Evolutionary conservation across 495 filamentous ascomycete genomes (phyloP).

Genomic region (Aspergillus bridgeri): DNA sequence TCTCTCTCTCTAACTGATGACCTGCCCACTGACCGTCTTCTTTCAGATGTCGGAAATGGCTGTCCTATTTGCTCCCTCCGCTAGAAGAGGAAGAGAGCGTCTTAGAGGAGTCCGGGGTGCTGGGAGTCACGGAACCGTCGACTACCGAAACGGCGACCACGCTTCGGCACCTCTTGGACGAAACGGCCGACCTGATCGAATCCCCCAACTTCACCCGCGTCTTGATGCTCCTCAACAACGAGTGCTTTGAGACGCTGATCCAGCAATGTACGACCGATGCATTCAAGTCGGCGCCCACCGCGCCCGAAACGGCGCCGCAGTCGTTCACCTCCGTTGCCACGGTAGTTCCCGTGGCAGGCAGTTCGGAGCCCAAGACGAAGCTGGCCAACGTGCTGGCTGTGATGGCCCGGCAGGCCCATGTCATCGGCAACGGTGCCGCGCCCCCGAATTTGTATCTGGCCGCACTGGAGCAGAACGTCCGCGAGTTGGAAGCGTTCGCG

Average conservation of each 20-base stretch:
- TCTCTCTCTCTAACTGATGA: conserved; percentile 1
- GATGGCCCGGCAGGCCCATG: conserved; percentile 82
- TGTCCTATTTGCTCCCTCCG: conserved; percentile 80
- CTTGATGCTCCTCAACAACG: conserved; percentile 78
- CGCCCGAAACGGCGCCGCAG: conserved; percentile 41
- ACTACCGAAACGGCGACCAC: conserved; percentile 46
- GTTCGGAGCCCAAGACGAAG: conserved; percentile 58
- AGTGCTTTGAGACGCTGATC: conserved; percentile 76
- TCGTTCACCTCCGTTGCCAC: conserved; percentile 43
- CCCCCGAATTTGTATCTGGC: conserved; percentile 78
- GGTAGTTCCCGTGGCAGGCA: conserved; percentile 27
- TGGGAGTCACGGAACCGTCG: conserved; percentile 48
- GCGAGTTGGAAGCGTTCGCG: conserved; percentile 88
- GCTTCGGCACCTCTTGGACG: conserved; percentile 86
- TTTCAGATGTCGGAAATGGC: conserved; percentile 59
- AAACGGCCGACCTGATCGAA: conserved; percentile 93
- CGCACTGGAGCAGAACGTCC: conserved; percentile 71
- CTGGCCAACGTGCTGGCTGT: conserved; percentile 86
- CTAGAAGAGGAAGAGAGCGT: conserved; percentile 73
- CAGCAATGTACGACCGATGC: conserved; percentile 74
- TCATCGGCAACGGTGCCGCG: conserved; percentile 73
- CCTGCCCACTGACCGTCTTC: conserved; percentile 1
- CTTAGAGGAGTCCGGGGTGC: conserved; percentile 76
- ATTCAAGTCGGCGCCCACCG: conserved; percentile 58
- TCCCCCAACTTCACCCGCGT: conserved; percentile 85